Evolutionary conservation across 2,329 filamentous ascomycete species (phyloP).

Genomic region (Colletotrichum plurivorum): DNA sequence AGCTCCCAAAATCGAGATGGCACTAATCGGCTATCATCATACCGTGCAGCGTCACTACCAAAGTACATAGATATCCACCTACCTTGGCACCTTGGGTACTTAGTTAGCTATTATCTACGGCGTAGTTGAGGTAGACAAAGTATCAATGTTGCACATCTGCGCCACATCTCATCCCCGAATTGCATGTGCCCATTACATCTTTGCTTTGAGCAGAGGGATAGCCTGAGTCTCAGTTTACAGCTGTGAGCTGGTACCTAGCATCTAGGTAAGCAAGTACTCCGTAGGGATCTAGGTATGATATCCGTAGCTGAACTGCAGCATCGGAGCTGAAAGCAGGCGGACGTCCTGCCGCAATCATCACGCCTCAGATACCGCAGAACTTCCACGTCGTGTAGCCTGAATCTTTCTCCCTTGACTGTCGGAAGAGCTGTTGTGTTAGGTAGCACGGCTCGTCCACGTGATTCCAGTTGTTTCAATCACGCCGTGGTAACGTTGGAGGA

Average conservation of each 20-base stretch:
- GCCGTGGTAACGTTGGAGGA: background rate
- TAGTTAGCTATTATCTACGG: no score
- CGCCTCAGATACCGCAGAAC: constrained; percentile 12
- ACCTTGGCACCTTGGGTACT: no score
- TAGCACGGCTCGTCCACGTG: constrained; percentile 28
- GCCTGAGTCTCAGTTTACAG: background rate
- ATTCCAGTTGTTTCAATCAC: constrained; percentile 14
- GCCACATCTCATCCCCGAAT: background rate
- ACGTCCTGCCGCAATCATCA: background rate
- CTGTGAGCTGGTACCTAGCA: background rate
- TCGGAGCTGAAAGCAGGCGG: constrained; percentile 11
- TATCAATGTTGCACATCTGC: background rate
- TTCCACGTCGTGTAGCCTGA: constrained; percentile 7
- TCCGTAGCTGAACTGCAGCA: background rate
- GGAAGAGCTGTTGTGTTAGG: constrained; percentile 26
- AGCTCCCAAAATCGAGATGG: background rate
- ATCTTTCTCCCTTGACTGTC: background rate
- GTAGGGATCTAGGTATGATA: no score
- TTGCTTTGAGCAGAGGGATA: background rate
- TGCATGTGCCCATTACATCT: background rate
- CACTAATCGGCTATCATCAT: no score
- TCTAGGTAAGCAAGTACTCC: no score
- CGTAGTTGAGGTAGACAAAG: background rate
- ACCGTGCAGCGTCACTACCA: no score
- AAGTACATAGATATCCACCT: no score